These are phyloP conservation scores for Eucalyptus albens DNA, from an alignment of 345 rosid genomes.

Conservation along the genomic window DNA sequence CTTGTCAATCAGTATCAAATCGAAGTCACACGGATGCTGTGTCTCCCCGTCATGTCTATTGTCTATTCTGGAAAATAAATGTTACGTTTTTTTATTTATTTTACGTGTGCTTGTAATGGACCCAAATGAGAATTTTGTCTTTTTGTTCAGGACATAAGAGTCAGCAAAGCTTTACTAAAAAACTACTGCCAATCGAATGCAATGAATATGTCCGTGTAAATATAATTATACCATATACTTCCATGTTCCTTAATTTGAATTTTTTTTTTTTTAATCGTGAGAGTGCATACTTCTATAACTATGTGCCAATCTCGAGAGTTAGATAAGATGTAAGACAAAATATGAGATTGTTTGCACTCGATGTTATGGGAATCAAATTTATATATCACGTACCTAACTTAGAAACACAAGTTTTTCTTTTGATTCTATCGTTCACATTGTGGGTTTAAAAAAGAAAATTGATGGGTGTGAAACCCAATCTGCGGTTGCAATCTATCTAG, in stretches of 20 bases:
- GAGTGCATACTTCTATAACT: neutral
- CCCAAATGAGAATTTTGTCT: neutral
- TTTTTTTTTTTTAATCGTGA: neutral
- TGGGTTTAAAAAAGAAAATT: neutral
- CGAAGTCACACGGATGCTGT: neutral
- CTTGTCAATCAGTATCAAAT: neutral
- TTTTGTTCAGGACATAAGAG: neutral
- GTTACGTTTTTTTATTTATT: neutral
- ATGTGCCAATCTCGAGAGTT: neutral
- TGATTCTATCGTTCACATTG: neutral
- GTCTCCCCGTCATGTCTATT: neutral
- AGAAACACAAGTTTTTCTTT: neutral
- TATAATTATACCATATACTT: neutral
- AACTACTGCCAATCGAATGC: neutral
- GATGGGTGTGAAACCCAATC: neutral
- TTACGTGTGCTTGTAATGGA: neutral
- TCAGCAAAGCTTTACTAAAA: neutral
- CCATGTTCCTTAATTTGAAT: neutral
- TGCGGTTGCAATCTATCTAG: neutral
- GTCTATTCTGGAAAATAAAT: neutral
- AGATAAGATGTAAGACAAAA: neutral
- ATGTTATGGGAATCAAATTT: neutral
- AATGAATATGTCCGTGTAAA: neutral
- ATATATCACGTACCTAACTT: neutral
- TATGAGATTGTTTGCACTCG: neutral